Evolutionary conservation across 2,329 filamentous ascomycete species (phyloP), one percentile per base, ranked within the genome.

Genomic region (Arthrobotrys megalospora): DNA sequence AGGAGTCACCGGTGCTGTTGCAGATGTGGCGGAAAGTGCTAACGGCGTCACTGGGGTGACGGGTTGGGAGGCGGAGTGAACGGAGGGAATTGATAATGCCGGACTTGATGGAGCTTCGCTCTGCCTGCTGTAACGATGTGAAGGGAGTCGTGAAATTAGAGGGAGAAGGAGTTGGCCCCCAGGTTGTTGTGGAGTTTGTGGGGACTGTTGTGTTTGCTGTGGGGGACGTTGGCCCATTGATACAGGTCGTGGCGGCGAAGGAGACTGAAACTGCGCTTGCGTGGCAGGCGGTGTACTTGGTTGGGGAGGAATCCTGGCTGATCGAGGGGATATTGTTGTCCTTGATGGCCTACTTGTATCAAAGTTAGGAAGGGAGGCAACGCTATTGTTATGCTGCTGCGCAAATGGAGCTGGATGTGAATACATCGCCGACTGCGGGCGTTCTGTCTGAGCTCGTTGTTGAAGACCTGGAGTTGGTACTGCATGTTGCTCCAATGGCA

Each of bases 401-500:
- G 62, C 48, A 28, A 64, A 50, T 2, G 58, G 43, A 16, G 41
- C 58, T 19, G 47, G 45, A 16, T 68, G 48, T 43, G 52, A 47
- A 8, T 72, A 68, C 67, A 78, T 78, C 16, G 75, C 75, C 0
- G 75, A 78, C 19, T 78, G 75, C 7, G 75, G 75, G 10, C 75
- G 75, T 32, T 78, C 75, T 1, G 75, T 78, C 16, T 62, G 67
- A 14, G 75, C 62, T 53, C 75, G 16, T 19, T 78, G 75, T 53
- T 78, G 67, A 7, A 67, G 52, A 28, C 60, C 19, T n/a, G 58
- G 73, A 11, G 53, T 72, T 41, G 67, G 53, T 7, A 62, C 52
- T 21, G 50, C 24, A n/a, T 45, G 36, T 21, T 77, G 65, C 28
- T 69, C 50, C 60, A 78, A 41, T 2, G 75, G 75, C 62, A 78